Base-by-base conservation (phyloP, 2,329 filamentous ascomycete species). In the Tympanopsis confertula region DNA sequence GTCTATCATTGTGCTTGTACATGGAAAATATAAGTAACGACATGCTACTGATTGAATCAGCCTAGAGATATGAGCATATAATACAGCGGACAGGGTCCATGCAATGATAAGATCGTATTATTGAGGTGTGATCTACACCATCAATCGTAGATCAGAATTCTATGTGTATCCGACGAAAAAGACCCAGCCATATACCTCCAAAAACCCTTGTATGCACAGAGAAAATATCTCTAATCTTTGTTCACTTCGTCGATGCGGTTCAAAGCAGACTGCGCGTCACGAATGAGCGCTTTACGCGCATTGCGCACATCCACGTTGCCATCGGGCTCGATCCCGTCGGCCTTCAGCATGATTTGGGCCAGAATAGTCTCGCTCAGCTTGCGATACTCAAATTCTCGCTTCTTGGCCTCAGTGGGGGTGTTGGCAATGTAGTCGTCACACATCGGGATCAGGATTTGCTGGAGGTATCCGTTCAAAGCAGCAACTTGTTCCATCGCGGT, bases 311-410 rank as follows among this genome's bases (percentile, higher is more conserved):
- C 30, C 15, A 12, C 10, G 15, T 33, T 15, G 7, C 30, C 30
- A 10, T 33, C 30, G 7, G 7, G 30, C 7, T 33, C 30, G 15
- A 33, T 33, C 30, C 10, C 7, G 15, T 33, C 30, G 10, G 30
- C 30, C 15, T 64, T 64, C 40, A 67, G 41, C 35, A 63, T 48
- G 13, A 66, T 50, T 44, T 66, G 59, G 14, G 52, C 48, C 46
- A 66, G 42, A 10, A 65, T 57, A 1, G 54, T 61, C 48, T 66
- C 63, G 38, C 51, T 58, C 33, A 67, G 44, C 37, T 57, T 61
- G 41, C 55, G 58, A 42, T 65, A 54, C 43, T 66, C 62, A 38
- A 57, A 59, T 18, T 58, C 56, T 24, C 60, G 54, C 22, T 51
- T 48, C 44, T 62, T 59, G 4, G 44, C 32, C 7, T 66, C 61